These are phyloP conservation scores for Antitrichia curtipendula DNA, from an alignment of 225 moss, liverwort and hornwort genomes.

Conservation along the genomic window DNA sequence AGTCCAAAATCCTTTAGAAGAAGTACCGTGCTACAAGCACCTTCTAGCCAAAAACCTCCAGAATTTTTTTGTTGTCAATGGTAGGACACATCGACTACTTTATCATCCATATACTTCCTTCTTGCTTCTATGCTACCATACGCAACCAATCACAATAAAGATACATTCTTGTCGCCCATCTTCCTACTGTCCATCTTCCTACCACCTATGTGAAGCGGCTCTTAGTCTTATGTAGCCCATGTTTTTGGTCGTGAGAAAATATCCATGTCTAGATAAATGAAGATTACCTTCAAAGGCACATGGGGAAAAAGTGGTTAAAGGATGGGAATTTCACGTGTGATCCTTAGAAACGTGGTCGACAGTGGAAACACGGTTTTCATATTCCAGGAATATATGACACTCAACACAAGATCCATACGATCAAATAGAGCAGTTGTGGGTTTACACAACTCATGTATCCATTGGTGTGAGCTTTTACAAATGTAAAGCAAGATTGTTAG, in stretches of 20 bases:
- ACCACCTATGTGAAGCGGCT: too few relatives aligned
- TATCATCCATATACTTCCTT: too few relatives aligned
- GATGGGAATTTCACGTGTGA: neutral
- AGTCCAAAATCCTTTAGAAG: too few relatives aligned
- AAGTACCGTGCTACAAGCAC: too few relatives aligned
- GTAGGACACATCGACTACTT: too few relatives aligned
- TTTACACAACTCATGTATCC: neutral
- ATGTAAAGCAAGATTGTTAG: neutral
- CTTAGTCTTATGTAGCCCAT: neutral
- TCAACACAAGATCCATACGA: neutral
- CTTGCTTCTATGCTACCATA: too few relatives aligned
- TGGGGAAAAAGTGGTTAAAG: neutral
- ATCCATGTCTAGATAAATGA: neutral
- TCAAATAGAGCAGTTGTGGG: neutral
- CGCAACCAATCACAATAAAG: too few relatives aligned
- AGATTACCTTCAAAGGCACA: neutral
- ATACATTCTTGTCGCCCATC: too few relatives aligned
- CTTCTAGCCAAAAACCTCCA: too few relatives aligned
- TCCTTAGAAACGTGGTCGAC: neutral
- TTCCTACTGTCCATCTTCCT: too few relatives aligned
- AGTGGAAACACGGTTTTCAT: neutral
- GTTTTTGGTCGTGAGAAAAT: neutral
- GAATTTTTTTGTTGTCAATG: too few relatives aligned
- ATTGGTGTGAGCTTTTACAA: neutral
- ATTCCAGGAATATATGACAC: neutral